A percentile compares a stretch with the other conserved stretches of the same genome.
Evolutionary conservation across 805 yeast genomes (phyloP).

Genomic region (Sugiyamaella qingdaonensis): DNA sequence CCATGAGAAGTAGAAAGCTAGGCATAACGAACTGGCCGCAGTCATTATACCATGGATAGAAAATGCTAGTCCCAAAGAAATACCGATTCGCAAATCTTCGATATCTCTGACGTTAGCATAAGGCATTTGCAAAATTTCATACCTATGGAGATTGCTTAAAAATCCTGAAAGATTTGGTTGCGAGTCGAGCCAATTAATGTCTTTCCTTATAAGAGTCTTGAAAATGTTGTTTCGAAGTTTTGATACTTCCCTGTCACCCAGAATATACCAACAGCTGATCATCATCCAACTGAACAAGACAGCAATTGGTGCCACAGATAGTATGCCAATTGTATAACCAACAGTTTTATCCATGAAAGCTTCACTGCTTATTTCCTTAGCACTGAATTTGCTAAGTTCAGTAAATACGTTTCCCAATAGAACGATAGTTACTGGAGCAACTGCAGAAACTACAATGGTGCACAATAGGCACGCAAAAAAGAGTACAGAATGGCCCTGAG

Average conservation of each 20-base stretch:
- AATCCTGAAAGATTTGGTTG: slow-evolving; percentile 52
- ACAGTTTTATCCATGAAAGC: slow-evolving; percentile 39
- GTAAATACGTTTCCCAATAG: slow-evolving; percentile 63
- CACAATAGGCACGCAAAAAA: no score
- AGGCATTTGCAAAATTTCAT: slow-evolving; percentile 13
- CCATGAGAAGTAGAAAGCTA: slow-evolving; percentile 81
- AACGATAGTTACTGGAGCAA: slow-evolving; percentile 39
- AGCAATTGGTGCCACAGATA: slow-evolving; percentile 46
- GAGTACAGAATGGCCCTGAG: no score
- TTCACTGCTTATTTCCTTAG: slow-evolving; percentile 29
- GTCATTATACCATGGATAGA: slow-evolving; percentile 52
- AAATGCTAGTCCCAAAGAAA: slow-evolving; percentile 62
- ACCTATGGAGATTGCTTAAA: slow-evolving; percentile 24
- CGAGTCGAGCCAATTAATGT: slow-evolving; percentile 62
- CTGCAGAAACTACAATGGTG: no score
- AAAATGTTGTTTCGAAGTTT: slow-evolving; percentile 50
- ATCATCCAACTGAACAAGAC: slow-evolving; percentile 49
- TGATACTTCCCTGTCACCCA: slow-evolving; percentile 68
- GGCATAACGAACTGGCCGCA: slow-evolving; percentile 49
- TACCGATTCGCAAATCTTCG: slow-evolving; percentile 66
- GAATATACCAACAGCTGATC: slow-evolving; percentile 55
- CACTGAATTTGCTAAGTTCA: slow-evolving; percentile 35
- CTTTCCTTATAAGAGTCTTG: slow-evolving; percentile 41
- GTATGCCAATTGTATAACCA: slow-evolving; percentile 34
- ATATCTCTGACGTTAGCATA: slow-evolving; percentile 45